A percentile compares a stretch with the other conserved stretches of the same genome.
phyloP scores from a whole-genome alignment of 208 protist genomes.

The Endotrypanum monterogeii region DNA sequence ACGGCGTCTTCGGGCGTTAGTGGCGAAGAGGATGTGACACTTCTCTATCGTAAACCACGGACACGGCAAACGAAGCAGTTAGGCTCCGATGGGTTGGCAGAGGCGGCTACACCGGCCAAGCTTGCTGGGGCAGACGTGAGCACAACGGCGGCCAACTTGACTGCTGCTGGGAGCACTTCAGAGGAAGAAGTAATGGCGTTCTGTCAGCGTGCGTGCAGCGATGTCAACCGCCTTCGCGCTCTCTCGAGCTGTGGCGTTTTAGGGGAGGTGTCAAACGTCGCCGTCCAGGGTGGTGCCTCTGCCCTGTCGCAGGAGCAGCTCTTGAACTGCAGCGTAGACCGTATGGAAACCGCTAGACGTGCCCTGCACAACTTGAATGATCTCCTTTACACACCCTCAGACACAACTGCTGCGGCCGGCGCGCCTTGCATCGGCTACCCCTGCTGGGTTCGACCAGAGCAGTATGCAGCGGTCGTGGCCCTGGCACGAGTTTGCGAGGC shows the following conservation, averaged over 20 bases:
- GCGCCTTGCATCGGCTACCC: constrained; percentile 14
- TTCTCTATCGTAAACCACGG: constrained; percentile 34
- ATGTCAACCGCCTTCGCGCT: constrained; percentile 16
- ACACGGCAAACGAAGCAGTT: neutral
- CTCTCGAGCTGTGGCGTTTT: constrained; percentile 16
- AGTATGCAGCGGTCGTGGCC: constrained; percentile 33
- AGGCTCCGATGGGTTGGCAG: neutral
- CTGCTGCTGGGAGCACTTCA: constrained; percentile 1
- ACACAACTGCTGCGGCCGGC: constrained; percentile 8
- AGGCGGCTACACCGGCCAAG: neutral
- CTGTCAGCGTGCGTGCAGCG: constrained; percentile 9
- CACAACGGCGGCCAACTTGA: neutral
- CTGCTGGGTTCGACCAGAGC: constrained; percentile 17
- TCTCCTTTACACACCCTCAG: constrained; percentile 22
- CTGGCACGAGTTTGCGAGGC: constrained; percentile 60
- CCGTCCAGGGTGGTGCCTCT: neutral
- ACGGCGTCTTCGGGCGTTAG: neutral
- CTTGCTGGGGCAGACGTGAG: neutral
- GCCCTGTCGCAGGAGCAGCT: constrained; percentile 19
- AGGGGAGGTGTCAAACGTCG: neutral
- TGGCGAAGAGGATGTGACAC: constrained; percentile 34
- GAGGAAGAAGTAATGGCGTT: constrained; percentile 18
- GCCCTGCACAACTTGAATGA: constrained; percentile 33
- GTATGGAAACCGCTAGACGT: constrained; percentile 40
- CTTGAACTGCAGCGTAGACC: constrained; percentile 26